Conservation (phyloP, 768 basidiomycete genomes). For the Hygrocybe punicea region DNA sequence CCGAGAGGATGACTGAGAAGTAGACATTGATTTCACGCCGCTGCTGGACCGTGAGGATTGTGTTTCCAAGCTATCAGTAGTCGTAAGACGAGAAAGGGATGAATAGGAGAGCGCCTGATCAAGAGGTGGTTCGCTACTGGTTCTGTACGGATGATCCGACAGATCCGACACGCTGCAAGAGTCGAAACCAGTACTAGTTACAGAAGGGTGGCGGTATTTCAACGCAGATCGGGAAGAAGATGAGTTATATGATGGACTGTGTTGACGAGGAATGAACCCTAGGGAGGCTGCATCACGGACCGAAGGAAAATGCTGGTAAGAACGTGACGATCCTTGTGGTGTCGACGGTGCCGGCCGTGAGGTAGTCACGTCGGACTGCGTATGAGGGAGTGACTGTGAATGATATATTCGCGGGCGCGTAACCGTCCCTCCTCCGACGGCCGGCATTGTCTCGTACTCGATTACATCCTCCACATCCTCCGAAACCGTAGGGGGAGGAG, state of each 20-base stretch:
- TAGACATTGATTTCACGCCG: conserved; percentile 44
- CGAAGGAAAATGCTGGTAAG: too few relatives aligned
- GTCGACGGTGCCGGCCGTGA: conserved; percentile 1
- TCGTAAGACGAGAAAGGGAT: conserved; percentile 34
- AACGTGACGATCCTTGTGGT: too few relatives aligned
- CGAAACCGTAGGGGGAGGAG: conserved; percentile 41
- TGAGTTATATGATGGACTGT: too few relatives aligned
- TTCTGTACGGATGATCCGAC: neutral
- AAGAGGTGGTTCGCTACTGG: neutral
- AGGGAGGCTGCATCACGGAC: too few relatives aligned
- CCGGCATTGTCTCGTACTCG: conserved; percentile 86
- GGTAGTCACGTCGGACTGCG: conserved; percentile 25
- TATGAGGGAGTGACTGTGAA: conserved; percentile 74
- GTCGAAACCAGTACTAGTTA: too few relatives aligned
- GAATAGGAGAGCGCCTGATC: conserved; percentile 13
- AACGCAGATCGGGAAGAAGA: too few relatives aligned
- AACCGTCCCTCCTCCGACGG: conserved; percentile 86
- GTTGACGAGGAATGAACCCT: too few relatives aligned
- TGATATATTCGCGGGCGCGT: conserved; percentile 83
- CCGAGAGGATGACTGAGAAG: conserved; percentile 41
- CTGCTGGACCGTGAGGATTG: conserved; percentile 47
- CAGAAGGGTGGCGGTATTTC: neutral
- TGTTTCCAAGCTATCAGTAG: conserved; percentile 52
- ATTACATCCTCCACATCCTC: conserved; percentile 42
- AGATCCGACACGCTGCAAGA: neutral